These are phyloP conservation scores for Phytophthora constricta DNA, from an alignment of 352 stramenopile species.

Conservation along the genomic window DNA sequence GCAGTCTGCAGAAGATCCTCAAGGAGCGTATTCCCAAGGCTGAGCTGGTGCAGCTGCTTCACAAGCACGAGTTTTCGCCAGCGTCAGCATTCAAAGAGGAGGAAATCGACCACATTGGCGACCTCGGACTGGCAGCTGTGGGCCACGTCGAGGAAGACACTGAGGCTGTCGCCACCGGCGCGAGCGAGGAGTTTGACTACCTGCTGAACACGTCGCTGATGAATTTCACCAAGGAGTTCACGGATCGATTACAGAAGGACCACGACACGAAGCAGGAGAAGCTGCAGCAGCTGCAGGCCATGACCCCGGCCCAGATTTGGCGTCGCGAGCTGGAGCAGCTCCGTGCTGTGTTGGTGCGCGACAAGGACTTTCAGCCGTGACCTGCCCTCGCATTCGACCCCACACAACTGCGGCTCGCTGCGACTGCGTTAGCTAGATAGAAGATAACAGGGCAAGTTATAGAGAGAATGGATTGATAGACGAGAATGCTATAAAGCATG, in stretches of 20 bases:
- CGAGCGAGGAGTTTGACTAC: slow-evolving; percentile 94
- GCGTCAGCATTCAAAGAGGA: slow-evolving; percentile 59
- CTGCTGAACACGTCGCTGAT: slow-evolving; percentile 98
- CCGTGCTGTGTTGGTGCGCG: slow-evolving; percentile 61
- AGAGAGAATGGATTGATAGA: background rate
- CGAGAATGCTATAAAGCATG: no score
- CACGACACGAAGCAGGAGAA: slow-evolving; percentile 89
- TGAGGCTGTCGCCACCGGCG: slow-evolving; percentile 34
- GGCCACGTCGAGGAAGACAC: slow-evolving; percentile 23
- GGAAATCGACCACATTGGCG: slow-evolving; percentile 36
- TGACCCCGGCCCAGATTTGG: slow-evolving; percentile 91
- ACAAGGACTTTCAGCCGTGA: slow-evolving; percentile 70
- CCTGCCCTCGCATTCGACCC: background rate
- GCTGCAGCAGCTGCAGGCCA: slow-evolving; percentile 89
- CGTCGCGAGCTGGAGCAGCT: slow-evolving; percentile 63
- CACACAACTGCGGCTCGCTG: background rate
- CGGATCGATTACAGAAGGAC: slow-evolving; percentile 91
- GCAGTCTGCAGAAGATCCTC: slow-evolving; percentile 92
- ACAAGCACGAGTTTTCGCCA: slow-evolving; percentile 52
- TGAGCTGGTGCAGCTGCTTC: slow-evolving; percentile 59
- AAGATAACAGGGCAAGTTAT: slow-evolving; percentile 15
- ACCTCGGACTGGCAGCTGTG: slow-evolving; percentile 31
- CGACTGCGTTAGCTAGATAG: slow-evolving; percentile 16
- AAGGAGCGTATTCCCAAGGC: slow-evolving; percentile 73
- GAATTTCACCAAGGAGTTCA: slow-evolving; percentile 97